These are phyloP conservation scores for Caryopteris hybrid DNA, from an alignment of 305 asterid genomes.

Conservation along the genomic window DNA sequence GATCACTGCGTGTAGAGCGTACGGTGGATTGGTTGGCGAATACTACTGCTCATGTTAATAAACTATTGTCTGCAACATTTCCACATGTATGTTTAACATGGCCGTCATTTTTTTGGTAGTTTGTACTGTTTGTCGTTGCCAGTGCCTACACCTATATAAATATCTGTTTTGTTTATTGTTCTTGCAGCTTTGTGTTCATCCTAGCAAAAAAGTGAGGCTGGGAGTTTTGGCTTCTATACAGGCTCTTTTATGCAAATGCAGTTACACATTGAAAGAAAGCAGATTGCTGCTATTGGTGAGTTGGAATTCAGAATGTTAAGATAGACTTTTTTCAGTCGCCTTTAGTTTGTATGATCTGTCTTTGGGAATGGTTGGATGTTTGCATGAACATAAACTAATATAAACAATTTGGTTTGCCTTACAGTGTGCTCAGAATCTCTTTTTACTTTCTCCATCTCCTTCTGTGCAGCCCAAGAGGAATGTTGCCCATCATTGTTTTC, in stretches of 20 bases:
- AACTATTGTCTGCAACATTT: slow-evolving; percentile 74
- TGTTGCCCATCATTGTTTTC: neutral
- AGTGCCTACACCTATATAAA: slow-evolving; percentile 1
- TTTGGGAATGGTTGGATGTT: neutral
- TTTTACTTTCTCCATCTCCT: slow-evolving; percentile 1
- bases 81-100: slow-evolving; percentile 63
- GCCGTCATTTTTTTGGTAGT: slow-evolving; percentile 12
- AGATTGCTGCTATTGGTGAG: slow-evolving; percentile 92
- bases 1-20: slow-evolving; percentile 69
- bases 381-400: neutral
- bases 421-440: neutral
- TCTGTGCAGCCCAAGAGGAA: neutral
- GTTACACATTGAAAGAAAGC: slow-evolving; percentile 66
- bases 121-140: slow-evolving; percentile 3
- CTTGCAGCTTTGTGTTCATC: slow-evolving; percentile 78
- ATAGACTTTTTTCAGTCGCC: slow-evolving; percentile 15
- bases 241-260: slow-evolving; percentile 63
- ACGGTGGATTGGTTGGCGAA: slow-evolving; percentile 64
- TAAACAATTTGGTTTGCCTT: neutral
- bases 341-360: neutral
- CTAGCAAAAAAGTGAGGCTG: slow-evolving; percentile 64
- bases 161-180: slow-evolving; percentile 12
- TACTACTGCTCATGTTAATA: slow-evolving; percentile 68
- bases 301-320: slow-evolving; percentile 17
- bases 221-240: slow-evolving; percentile 64